These are phyloP conservation scores for Starmerella stigmatis DNA, from an alignment of 805 yeast genomes.

Conservation along the genomic window DNA sequence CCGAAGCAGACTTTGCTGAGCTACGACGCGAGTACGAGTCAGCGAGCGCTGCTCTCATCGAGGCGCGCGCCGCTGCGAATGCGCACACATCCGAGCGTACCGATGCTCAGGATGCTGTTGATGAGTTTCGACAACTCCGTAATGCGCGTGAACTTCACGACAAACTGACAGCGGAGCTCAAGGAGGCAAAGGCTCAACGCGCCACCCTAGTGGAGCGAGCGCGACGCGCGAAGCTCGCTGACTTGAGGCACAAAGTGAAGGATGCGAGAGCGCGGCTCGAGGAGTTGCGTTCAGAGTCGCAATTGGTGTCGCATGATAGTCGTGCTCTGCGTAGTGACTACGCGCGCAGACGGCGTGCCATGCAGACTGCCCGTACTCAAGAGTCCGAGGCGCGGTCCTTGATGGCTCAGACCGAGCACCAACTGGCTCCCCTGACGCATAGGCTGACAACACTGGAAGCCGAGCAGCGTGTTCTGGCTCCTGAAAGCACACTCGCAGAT, in stretches of 20 bases:
- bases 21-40: conserved; percentile 53
- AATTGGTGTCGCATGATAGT: conserved; percentile 9
- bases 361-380: conserved; percentile 15
- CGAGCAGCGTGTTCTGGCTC: conserved; percentile 17
- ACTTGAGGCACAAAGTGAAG: conserved; percentile 3
- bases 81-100: conserved; percentile 60
- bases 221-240: conserved; percentile 8
- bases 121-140: conserved; percentile 39
- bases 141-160: conserved; percentile 44
- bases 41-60: conserved; percentile 44
- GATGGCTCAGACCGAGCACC: conserved; percentile 9
- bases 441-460: conserved; percentile 11
- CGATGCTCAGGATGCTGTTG: conserved; percentile 53
- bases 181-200: conserved; percentile 10
- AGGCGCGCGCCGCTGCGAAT: conserved; percentile 53
- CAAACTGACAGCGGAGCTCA: conserved; percentile 8
- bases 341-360: conserved; percentile 18
- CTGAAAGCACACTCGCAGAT: conserved; percentile 19
- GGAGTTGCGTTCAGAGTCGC: conserved; percentile 5
- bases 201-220: conserved; percentile 6
- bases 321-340: conserved; percentile 15
- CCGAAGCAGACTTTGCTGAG: conserved; percentile 63
- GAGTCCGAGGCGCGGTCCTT: conserved; percentile 15
- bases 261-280: conserved; percentile 10
- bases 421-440: conserved; percentile 14